Conservation (phyloP, 306 rosid species). For the Vigna radiata region DNA sequence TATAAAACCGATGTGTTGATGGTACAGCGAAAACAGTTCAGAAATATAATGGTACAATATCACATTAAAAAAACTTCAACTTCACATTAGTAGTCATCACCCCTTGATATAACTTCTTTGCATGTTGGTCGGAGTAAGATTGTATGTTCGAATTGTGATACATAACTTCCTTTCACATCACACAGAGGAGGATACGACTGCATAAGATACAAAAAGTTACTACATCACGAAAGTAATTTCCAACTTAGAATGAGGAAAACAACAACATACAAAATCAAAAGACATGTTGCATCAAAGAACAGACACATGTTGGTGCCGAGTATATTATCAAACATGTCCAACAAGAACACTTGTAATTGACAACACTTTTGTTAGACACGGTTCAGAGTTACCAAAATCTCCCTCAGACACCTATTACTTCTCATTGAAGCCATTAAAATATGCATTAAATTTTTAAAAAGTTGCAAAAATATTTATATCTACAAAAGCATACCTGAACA, state of each 20-base stretch:
- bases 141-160: constrained; percentile 95
- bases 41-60: constrained; percentile 25
- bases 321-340: neutral
- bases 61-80: constrained; percentile 5
- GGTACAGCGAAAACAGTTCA: neutral
- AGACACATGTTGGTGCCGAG: neutral
- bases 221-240: constrained; percentile 19
- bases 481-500: constrained; percentile 72
- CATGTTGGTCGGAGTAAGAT: constrained; percentile 92
- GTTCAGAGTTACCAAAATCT: constrained; percentile 8
- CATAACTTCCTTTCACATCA: constrained; percentile 89
- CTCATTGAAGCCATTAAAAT: constrained; percentile 16
- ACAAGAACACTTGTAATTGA: neutral
- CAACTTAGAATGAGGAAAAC: neutral
- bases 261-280: neutral
- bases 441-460: neutral
- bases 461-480: neutral
- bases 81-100: constrained; percentile 73
- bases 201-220: constrained; percentile 17
- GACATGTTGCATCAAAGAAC: neutral
- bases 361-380: neutral
- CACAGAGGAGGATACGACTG: constrained; percentile 93
- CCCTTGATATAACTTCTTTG: constrained; percentile 98
- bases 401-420: neutral
- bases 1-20: neutral